Percentiles rank a stretch among this genome's conserved stretches.
Evolutionary conservation across 1,284 basidiomycete species (phyloP).

Genomic region (Ustilago nuda): DNA sequence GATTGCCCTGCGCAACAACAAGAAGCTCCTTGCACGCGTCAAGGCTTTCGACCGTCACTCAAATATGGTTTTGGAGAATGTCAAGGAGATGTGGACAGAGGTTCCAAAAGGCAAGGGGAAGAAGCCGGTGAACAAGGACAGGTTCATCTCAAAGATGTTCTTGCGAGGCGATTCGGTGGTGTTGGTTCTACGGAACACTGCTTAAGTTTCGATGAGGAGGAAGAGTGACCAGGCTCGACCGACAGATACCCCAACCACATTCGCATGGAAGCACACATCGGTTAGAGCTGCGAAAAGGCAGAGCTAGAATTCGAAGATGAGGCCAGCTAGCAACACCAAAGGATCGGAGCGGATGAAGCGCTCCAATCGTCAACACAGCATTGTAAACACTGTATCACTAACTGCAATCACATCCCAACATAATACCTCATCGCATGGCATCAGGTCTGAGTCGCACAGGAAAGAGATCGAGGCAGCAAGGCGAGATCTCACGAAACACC

Average conservation of each 20-base stretch:
- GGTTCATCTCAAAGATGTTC: slow-evolving; percentile 99
- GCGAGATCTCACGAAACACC: neutral
- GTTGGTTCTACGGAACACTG: slow-evolving; percentile 53
- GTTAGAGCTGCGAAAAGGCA: neutral
- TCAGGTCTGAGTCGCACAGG: neutral
- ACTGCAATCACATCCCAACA: slow-evolving; percentile 5
- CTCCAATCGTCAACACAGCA: neutral
- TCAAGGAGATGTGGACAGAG: slow-evolving; percentile 93
- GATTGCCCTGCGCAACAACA: slow-evolving; percentile 97
- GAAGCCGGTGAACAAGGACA: slow-evolving; percentile 90
- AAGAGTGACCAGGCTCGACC: neutral
- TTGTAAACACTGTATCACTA: slow-evolving; percentile 14
- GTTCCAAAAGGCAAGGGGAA: slow-evolving; percentile 97
- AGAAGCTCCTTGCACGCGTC: slow-evolving; percentile 95
- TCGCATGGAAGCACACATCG: neutral
- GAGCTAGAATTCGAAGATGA: too few relatives aligned
- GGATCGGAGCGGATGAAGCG: neutral
- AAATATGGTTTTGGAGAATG: slow-evolving; percentile 81
- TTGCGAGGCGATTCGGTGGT: slow-evolving; percentile 68
- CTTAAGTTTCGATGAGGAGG: slow-evolving; percentile 12
- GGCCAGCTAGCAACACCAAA: neutral
- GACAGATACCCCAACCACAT: slow-evolving; percentile 6
- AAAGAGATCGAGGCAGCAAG: neutral
- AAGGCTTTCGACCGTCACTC: slow-evolving; percentile 99
- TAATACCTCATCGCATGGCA: neutral